These are phyloP conservation scores for Globisporangium okanoganense DNA, from an alignment of 352 stramenopile genomes.

Conservation along the genomic window DNA sequence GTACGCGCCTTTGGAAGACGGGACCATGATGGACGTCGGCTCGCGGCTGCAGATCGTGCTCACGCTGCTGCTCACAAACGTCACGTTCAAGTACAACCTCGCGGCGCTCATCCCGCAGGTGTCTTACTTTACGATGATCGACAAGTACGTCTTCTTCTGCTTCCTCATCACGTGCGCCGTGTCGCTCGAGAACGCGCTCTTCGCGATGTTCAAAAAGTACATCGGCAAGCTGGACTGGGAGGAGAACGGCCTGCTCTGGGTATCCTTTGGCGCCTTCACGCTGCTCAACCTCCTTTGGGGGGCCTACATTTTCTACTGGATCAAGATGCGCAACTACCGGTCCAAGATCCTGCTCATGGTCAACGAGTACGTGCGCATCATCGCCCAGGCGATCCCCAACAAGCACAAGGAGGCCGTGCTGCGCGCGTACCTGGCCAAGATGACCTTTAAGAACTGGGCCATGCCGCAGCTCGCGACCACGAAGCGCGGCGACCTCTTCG, in stretches of 20 bases:
- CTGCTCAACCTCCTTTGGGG: slow-evolving; percentile 27
- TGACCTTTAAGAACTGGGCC: slow-evolving; percentile 8
- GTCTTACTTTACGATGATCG: slow-evolving; percentile 48
- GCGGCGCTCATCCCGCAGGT: slow-evolving; percentile 47
- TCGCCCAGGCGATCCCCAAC: slow-evolving; percentile 16
- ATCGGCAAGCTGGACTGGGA: background rate
- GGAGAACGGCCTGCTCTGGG: slow-evolving; percentile 14
- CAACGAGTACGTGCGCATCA: slow-evolving; percentile 23
- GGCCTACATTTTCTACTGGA: slow-evolving; percentile 16
- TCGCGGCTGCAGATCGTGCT: slow-evolving; percentile 30
- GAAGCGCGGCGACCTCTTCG: slow-evolving; percentile 15
- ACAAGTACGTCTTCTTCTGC: slow-evolving; percentile 44
- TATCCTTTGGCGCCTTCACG: slow-evolving; percentile 23
- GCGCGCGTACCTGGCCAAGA: slow-evolving; percentile 14
- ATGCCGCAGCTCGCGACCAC: slow-evolving; percentile 16
- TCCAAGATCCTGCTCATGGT: slow-evolving; percentile 14
- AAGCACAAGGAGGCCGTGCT: slow-evolving; percentile 14
- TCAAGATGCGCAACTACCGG: slow-evolving; percentile 17
- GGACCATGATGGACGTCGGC: slow-evolving; percentile 21
- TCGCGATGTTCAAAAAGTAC: slow-evolving; percentile 22
- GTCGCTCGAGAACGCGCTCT: slow-evolving; percentile 52
- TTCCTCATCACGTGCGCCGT: slow-evolving; percentile 51
- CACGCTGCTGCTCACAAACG: slow-evolving; percentile 41
- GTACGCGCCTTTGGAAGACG: slow-evolving; percentile 3
- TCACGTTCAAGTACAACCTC: slow-evolving; percentile 65